Conservation (phyloP, 2,329 filamentous ascomycete species). For the Didymosphaeria variabile region DNA sequence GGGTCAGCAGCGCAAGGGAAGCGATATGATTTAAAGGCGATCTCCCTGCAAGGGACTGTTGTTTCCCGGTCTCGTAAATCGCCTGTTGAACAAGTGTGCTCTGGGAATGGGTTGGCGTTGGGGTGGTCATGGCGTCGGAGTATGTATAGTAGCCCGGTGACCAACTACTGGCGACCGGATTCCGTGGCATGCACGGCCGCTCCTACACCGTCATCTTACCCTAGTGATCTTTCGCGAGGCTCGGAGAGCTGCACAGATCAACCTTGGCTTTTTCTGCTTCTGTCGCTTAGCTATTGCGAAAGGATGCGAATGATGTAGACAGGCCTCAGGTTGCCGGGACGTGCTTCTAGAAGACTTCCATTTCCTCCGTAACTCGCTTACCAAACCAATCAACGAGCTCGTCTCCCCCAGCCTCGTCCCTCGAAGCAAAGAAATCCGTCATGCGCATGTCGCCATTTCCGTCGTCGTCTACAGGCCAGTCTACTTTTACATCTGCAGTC, state of each 20-base stretch:
- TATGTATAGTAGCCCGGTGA: constrained; percentile 24
- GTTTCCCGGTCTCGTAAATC: constrained; percentile 9
- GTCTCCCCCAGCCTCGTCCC: constrained; percentile 60
- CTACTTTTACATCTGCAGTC: constrained; percentile 72
- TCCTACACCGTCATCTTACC: constrained; percentile 13
- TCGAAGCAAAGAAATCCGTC: constrained; percentile 75
- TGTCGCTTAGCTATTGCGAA: background rate
- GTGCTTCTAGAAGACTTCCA: constrained; percentile 71
- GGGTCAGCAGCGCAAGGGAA: constrained; percentile 16
- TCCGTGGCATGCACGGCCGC: constrained; percentile 20
- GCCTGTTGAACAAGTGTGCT: constrained; percentile 19
- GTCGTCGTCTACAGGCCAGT: constrained; percentile 85
- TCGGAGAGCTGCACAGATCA: constrained; percentile 2
- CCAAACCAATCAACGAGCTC: constrained; percentile 88
- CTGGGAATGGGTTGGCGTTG: constrained; percentile 23
- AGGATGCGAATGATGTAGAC: constrained; percentile 1
- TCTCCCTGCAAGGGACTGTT: constrained; percentile 13
- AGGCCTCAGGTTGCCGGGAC: constrained; percentile 1
- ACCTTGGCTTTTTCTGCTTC: constrained; percentile 6
- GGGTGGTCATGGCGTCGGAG: constrained; percentile 23
- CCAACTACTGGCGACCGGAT: constrained; percentile 20
- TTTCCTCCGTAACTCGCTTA: constrained; percentile 71
- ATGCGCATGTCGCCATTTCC: constrained; percentile 69
- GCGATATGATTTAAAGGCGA: constrained; percentile 18
- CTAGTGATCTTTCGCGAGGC: constrained; percentile 3